Evolutionary conservation across 2,329 filamentous ascomycete species (phyloP), one percentile per base, ranked within the genome.

Genomic region (Fusarium sp.): DNA sequence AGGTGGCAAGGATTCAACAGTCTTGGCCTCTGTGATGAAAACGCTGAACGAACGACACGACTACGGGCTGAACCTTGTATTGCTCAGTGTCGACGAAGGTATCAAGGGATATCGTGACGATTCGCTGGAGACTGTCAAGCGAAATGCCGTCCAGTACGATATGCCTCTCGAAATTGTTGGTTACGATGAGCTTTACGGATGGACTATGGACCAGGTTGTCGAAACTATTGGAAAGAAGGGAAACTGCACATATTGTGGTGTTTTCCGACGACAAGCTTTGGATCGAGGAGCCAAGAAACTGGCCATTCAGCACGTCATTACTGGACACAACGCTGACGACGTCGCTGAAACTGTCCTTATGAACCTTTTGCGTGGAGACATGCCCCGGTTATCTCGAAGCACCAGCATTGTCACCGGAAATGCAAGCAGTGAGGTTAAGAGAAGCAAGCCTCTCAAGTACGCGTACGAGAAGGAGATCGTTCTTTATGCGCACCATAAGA

Each of bases 391-490:
- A 12, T 92, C 94, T 15, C 85, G 96, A 65, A 94, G 93, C 54
- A 98, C 96, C 3, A 96, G 89, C 71, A 98, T 99, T 72, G 85
- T 98, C 15, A 99, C 90, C 4, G 91, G 87, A 40, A 91, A 89
- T 73, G 83, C 89, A 33, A 87, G 86, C n/a, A 94, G 92, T 62
- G 93, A 97, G 64, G 95, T 97, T 70, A 97, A 97, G 83, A 88
- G 96, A 69, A 97, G 93, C 81, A 99, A 99, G 81, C 96, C 96
- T 15, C 85, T 99, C 45, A 98, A 99, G 79, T 99, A 98, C 78
- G 94, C 95, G 2, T 99, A 98, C 77, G 96, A 99, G 78, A 99
- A 99, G 82, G 96, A 99, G 78, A 99, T 99, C 71, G 96, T 99
- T 18, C 85, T 99, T 8, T 99, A 99, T 77, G 96, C 96, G 7